Evolutionary conservation across 148 eudicot genomes (phyloP), one percentile per base, ranked within the genome.

Genomic region (Persicaria tinctoria): DNA sequence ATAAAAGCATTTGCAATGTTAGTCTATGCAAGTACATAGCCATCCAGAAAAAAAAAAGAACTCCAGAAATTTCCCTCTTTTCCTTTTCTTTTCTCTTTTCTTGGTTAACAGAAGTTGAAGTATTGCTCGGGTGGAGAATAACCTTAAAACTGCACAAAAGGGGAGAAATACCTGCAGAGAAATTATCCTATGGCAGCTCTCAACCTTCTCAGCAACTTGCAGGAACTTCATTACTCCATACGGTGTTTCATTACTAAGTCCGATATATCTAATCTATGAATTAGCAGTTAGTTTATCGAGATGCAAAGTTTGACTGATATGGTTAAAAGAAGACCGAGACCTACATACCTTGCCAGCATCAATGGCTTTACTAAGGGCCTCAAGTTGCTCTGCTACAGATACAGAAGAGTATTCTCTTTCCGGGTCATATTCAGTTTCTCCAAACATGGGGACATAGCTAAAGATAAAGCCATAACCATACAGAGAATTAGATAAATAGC

Each of bases 391-490:
- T 79, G 88, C 97, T 60, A 93, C 77, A 75, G 85, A 73, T 46
- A 81, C 80, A 50, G 92, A 84, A 79, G 73, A 38, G 80, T 80
- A 89, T 72, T 84, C 86, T 76, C 83, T 84, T 47, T 51, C 68
- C 17, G 86, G 87, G 70, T 91, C 90, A 80, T 90, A 93, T 54
- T 89, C 92, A 48, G 83, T 87, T 89, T 91, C 98, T 83, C 98
- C 98, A 83, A 93, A 93, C 98, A 93, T 93, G 32, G 98, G 98
- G 44, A 84, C 90, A 86, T 93, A 93, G 76, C 98, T 93, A 76
- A 83, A 86, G 12, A 76, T 66, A 73, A 73, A 75, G 78, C 71
- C 47, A 62, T 18, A 72, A 63, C 70, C 3, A 45, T 17, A 73
- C 62, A 46, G 38, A 17, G 51, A 73, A 72, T 14, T 3, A 41